Percentiles rank a stretch among this genome's conserved stretches.
These are phyloP conservation scores for Botrytis hyacinthi DNA, from an alignment of 2,329 filamentous ascomycete genomes.

Conservation along the genomic window DNA sequence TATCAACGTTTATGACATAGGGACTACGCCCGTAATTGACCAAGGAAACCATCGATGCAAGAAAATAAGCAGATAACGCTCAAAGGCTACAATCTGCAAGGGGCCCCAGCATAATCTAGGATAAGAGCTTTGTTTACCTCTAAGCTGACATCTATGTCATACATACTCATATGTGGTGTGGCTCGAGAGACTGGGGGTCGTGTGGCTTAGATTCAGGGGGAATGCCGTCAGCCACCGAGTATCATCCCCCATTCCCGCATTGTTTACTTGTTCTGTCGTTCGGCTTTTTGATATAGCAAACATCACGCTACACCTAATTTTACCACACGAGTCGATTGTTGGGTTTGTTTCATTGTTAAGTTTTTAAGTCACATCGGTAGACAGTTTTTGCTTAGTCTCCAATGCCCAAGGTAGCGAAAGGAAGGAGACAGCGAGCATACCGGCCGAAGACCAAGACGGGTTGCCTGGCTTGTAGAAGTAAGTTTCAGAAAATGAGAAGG, in stretches of 20 bases:
- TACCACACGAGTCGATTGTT: neutral
- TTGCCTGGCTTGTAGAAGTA: conserved; percentile 45
- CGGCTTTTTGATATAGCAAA: neutral
- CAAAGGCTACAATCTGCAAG: neutral
- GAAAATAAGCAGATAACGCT: neutral
- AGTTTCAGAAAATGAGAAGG: neutral
- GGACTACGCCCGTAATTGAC: neutral
- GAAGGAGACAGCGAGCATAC: neutral
- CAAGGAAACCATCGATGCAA: neutral
- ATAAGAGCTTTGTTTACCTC: neutral
- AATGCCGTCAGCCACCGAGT: neutral
- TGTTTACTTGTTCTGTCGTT: neutral
- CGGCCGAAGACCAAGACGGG: conserved; percentile 29
- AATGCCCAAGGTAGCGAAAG: neutral
- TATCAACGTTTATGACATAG: neutral
- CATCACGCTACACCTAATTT: neutral
- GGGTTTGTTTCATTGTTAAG: neutral
- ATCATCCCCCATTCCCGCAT: neutral
- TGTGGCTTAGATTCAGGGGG: neutral
- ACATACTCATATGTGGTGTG: neutral
- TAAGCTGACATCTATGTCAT: neutral
- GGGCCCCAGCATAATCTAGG: neutral
- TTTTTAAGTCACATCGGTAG: neutral
- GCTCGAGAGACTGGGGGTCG: neutral
- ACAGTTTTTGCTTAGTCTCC: neutral